These are phyloP conservation scores for Coniochaeta hoffmannii DNA, from an alignment of 2,329 filamentous ascomycete species.

Conservation along the genomic window DNA sequence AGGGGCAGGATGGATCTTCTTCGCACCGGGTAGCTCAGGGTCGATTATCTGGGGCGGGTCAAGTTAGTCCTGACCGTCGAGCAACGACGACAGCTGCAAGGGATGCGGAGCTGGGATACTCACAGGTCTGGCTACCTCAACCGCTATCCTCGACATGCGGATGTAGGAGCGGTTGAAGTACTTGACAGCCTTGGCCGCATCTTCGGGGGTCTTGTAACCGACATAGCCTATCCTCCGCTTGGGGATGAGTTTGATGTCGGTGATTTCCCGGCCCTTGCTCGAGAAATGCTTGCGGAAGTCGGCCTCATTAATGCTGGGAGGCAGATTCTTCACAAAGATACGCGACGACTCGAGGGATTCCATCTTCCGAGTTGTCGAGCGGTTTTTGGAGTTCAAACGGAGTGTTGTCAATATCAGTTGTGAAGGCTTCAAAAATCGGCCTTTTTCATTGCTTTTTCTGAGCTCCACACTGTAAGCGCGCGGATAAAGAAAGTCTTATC, in stretches of 20 bases:
- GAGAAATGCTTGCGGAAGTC: conserved; percentile 88
- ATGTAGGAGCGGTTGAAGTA: conserved; percentile 96
- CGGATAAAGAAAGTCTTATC: conserved; percentile 4
- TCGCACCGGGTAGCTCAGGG: conserved; percentile 24
- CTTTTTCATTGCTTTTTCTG: neutral
- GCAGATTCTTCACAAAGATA: conserved; percentile 75
- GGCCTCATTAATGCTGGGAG: conserved; percentile 75
- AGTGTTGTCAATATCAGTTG: neutral
- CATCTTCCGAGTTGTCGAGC: neutral
- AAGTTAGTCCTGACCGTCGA: conserved; percentile 7
- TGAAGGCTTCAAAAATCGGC: neutral
- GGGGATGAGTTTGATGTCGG: conserved; percentile 86
- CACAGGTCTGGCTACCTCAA: conserved; percentile 81
- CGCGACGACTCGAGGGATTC: conserved; percentile 50
- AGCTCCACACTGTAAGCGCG: neutral
- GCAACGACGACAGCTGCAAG: neutral
- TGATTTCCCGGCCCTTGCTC: conserved; percentile 63
- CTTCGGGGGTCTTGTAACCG: conserved; percentile 77
- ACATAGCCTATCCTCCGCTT: conserved; percentile 91
- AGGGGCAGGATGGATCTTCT: conserved; percentile 6
- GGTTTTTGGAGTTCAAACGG: neutral
- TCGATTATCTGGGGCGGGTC: conserved; percentile 28
- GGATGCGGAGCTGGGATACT: no score
- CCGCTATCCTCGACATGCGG: conserved; percentile 87
- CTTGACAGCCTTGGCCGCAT: conserved; percentile 76